A percentile compares a stretch with the other conserved stretches of the same genome.
Conservation (phyloP, 257 asterid species). For the Nicotiana undulata region DNA sequence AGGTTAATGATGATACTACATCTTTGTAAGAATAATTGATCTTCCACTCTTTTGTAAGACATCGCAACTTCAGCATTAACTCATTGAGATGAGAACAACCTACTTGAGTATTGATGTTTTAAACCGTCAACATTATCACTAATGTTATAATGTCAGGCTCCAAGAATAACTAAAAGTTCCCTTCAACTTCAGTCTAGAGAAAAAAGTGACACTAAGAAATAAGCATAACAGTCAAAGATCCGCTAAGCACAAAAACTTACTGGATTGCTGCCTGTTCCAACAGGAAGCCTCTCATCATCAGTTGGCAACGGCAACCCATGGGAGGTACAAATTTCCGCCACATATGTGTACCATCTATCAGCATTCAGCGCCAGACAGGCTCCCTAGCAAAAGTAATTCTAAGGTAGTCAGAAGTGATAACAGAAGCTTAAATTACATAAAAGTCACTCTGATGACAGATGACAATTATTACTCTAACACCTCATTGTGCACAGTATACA, state of each 20-base stretch:
- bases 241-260: slow-evolving; percentile 41
- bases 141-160: neutral
- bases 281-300: slow-evolving; percentile 87
- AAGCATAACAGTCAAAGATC: neutral
- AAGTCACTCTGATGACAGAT: neutral
- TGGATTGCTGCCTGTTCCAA: slow-evolving; percentile 98
- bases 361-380: slow-evolving; percentile 90
- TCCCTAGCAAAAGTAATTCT: slow-evolving; percentile 47
- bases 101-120: neutral
- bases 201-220: neutral
- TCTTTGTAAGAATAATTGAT: neutral
- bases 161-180: neutral
- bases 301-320: slow-evolving; percentile 58
- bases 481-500: neutral
- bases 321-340: slow-evolving; percentile 59
- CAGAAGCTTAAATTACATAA: slow-evolving; percentile 13
- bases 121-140: neutral
- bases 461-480: neutral
- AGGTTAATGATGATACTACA: neutral
- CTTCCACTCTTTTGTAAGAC: neutral
- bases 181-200: neutral
- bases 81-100: neutral
- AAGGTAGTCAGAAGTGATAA: slow-evolving; percentile 13
- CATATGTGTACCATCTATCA: slow-evolving; percentile 65
- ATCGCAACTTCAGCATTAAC: neutral